Conservation (phyloP, 495 filamentous ascomycete genomes). For the Pyrenula aspistea region DNA sequence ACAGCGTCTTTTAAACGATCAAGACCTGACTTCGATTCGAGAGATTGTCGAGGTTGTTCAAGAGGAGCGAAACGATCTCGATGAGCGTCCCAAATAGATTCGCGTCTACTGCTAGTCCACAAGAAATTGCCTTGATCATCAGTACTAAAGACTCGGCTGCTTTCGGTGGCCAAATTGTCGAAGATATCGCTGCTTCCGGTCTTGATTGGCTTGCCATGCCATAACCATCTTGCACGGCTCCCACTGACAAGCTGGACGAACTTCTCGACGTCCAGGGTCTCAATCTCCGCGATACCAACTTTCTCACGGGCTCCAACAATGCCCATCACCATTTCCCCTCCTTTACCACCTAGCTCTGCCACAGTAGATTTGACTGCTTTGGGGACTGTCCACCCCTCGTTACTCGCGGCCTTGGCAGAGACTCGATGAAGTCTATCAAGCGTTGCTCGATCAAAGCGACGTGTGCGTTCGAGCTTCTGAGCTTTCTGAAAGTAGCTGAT, state of each 20-base stretch:
- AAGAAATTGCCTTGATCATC: conserved; percentile 53
- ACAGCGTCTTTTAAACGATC: conserved; percentile 79
- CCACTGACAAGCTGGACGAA: conserved; percentile 69
- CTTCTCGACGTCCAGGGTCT: conserved; percentile 78
- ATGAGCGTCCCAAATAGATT: conserved; percentile 23
- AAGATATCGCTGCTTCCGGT: conserved; percentile 37
- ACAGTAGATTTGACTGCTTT: conserved; percentile 92
- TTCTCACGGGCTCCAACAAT: conserved; percentile 86
- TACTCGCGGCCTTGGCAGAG: conserved; percentile 78
- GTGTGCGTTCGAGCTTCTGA: conserved; percentile 64
- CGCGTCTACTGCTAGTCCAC: conserved; percentile 46
- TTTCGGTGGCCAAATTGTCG: conserved; percentile 35
- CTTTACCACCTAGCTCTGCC: conserved; percentile 88
- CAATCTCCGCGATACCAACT: conserved; percentile 79
- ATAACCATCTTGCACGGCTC: conserved; percentile 80
- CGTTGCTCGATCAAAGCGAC: conserved; percentile 72
- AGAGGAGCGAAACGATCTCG: conserved; percentile 11
- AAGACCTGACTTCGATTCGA: conserved; percentile 49
- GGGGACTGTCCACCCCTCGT: conserved; percentile 69
- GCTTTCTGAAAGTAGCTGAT: conserved; percentile 83
- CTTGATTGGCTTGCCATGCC: conserved; percentile 77
- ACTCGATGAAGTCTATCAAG: conserved; percentile 65
- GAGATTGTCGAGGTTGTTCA: neutral
- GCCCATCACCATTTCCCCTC: conserved; percentile 83
- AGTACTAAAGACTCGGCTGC: conserved; percentile 52